Evolutionary conservation across 345 rosid genomes (phyloP).

Genomic region (Fremontodendron californicum): DNA sequence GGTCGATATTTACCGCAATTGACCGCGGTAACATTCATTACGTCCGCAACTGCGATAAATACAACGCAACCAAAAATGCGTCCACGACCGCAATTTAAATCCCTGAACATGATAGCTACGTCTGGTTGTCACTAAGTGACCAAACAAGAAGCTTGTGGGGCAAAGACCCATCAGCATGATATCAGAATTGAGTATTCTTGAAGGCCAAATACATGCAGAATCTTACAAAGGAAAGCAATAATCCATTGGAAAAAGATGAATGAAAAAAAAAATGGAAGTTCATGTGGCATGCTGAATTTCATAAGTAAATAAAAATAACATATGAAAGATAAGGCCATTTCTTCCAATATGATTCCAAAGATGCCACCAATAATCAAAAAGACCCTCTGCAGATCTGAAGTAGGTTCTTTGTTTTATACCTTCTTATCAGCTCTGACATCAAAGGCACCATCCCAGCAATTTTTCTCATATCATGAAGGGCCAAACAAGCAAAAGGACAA

Average conservation of each 20-base stretch:
- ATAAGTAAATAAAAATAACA: neutral
- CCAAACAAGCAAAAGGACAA: neutral
- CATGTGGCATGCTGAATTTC: no score
- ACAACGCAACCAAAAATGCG: no score
- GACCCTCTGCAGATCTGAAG: slow-evolving; percentile 8
- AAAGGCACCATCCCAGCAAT: neutral
- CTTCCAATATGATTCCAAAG: neutral
- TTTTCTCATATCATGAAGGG: slow-evolving; percentile 9
- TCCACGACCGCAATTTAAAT: no score
- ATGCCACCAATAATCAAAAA: no score
- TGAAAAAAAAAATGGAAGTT: neutral
- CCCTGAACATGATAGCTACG: no score
- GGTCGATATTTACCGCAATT: no score
- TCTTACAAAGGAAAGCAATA: neutral
- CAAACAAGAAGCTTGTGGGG: slow-evolving; percentile 16
- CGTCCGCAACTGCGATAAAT: no score
- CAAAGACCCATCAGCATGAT: slow-evolving; percentile 5
- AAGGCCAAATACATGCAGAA: neutral
- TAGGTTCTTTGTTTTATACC: slow-evolving; percentile 16
- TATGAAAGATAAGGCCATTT: slow-evolving; percentile 1
- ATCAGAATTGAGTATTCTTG: neutral
- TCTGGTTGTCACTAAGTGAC: no score
- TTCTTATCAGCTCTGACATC: neutral
- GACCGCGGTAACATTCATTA: no score
- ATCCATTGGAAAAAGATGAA: neutral